Percentiles rank a stretch among this genome's conserved stretches.
Conservation (phyloP, 495 filamentous ascomycete species). For the Oleoguttula mirabilis region DNA sequence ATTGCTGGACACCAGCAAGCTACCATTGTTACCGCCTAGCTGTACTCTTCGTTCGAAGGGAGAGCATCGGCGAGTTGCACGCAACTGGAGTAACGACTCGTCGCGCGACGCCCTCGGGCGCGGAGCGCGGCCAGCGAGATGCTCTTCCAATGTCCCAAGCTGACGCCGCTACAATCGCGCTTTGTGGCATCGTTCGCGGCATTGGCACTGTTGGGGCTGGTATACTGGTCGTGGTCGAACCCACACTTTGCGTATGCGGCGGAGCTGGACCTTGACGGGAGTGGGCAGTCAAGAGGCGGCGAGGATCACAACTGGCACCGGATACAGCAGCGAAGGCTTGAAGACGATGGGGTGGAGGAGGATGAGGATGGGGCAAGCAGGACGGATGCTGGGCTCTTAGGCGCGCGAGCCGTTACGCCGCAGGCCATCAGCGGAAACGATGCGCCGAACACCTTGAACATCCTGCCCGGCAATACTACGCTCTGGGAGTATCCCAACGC, state of each 20-base stretch:
- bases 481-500: constrained; percentile 43
- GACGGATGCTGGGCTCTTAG: constrained; percentile 26
- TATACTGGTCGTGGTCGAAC: constrained; percentile 45
- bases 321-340: constrained; percentile 25
- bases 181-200: constrained; percentile 52
- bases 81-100: background rate
- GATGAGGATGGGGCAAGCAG: constrained; percentile 17
- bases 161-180: constrained; percentile 55
- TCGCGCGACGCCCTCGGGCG: constrained; percentile 4
- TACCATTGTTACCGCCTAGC: no score
- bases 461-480: constrained; percentile 45
- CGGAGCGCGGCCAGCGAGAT: constrained; percentile 5
- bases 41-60: no score
- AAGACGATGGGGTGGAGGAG: constrained; percentile 19
- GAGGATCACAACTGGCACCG: constrained; percentile 38
- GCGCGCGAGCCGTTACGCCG: background rate
- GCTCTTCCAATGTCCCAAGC: constrained; percentile 34
- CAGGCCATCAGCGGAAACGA: constrained; percentile 50
- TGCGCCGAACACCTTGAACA: constrained; percentile 39
- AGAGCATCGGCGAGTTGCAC: no score
- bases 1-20: no score
- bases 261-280: constrained; percentile 32
- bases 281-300: constrained; percentile 25
- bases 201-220: constrained; percentile 40
- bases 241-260: constrained; percentile 48